Conservation (phyloP, 2,329 filamentous ascomycete species). For the Ceratocystis colombiana region DNA sequence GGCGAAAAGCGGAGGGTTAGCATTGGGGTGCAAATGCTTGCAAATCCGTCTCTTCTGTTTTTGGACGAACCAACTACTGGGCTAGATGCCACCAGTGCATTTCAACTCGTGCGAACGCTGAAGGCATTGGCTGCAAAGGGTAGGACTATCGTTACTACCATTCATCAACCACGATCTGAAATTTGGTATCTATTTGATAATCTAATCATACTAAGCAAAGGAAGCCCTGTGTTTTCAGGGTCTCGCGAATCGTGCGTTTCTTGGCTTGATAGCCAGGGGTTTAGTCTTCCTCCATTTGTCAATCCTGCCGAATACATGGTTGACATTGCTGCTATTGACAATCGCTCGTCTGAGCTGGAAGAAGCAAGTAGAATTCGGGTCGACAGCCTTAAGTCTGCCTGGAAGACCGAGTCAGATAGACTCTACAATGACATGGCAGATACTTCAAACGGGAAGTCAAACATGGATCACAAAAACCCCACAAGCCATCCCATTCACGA, state of each 20-base stretch:
- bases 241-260: conserved; percentile 46
- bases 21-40: conserved; percentile 68
- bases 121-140: conserved; percentile 58
- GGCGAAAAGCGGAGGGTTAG: conserved; percentile 68
- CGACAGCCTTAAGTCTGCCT: conserved; percentile 49
- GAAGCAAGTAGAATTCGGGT: conserved; percentile 49
- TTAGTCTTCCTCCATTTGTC: conserved; percentile 57
- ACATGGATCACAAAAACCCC: conserved; percentile 6
- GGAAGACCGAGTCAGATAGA: conserved; percentile 37
- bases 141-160: conserved; percentile 61
- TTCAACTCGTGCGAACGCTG: conserved; percentile 59
- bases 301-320: conserved; percentile 71
- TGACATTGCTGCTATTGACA: conserved; percentile 64
- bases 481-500: conserved; percentile 30
- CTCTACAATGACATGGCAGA: conserved; percentile 18
- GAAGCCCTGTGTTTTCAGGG: conserved; percentile 59
- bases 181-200: conserved; percentile 71
- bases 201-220: conserved; percentile 56
- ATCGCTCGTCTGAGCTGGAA: conserved; percentile 57
- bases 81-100: conserved; percentile 66
- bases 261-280: conserved; percentile 53
- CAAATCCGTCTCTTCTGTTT: conserved; percentile 67
- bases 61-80: conserved; percentile 72
- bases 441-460: not conserved
- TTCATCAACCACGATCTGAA: conserved; percentile 68